Base-by-base conservation (phyloP, 768 basidiomycete genomes). In the Tylopilus sp. region DNA sequence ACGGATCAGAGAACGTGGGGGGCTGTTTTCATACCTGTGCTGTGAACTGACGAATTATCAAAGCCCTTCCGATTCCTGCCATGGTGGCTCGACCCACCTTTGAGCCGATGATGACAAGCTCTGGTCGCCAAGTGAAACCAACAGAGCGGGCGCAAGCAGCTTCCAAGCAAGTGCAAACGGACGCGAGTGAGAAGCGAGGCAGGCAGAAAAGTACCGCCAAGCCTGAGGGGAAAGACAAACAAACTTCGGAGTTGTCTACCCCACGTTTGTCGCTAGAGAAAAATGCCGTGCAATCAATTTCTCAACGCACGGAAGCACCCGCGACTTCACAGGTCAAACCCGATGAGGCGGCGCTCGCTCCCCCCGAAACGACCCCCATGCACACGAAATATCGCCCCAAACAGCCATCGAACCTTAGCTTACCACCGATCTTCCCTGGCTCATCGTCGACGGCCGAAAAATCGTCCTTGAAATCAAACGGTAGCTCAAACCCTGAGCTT, bases 1-100 rank as follows among this genome's bases (percentile, higher is more conserved):
- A 24, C 62, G 30, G 33, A 54, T 69, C 31, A 58, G 67, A 50
- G 38, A 69, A 58, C 56, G 67, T 71, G 48, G 25, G 66, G 13
- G 13, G n/a, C 33, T 19, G 29, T 13, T 41, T 44, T 38, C 17
- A n/a, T 34, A 14, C 41, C 24, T 43, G 17, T 2, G 19, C 6
- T 16, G 29, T 52, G 25, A 12, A 48, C 48, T 66, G 40, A 67
- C 43, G 6, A 1, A 0, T 49, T 30, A 6, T 14, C 6, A 7
- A 31, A 69, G 67, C 61, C 22, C 45, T 29, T 34, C 53, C 56
- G 17, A 24, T 55, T 43, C 51, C 25, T 49, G 19, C 8, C 19
- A 50, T 52, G 17, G 40, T 57, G 36, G 16, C 51, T 14, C 44
- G 10, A 49, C 24, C 55, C 13, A 30, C 45, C n/a, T 14, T 26